Percentiles rank a stretch among this genome's conserved stretches.
Evolutionary conservation across 305 asterid species (phyloP).

Genomic region (Fraxinus paxiana): DNA sequence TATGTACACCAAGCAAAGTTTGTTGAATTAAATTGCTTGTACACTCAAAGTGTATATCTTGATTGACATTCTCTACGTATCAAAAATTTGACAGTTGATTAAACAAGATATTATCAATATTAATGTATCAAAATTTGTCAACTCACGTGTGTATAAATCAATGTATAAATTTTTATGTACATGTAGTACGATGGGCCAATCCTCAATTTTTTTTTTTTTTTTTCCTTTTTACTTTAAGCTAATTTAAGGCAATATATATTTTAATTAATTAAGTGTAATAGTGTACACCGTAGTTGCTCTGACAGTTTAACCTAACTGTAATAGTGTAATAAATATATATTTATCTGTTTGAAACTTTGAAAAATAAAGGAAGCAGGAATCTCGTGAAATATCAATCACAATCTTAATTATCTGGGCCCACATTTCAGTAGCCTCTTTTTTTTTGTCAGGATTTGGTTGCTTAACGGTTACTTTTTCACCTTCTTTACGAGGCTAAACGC

Average conservation of each 20-base stretch:
- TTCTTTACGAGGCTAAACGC: background rate
- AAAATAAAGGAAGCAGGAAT: slow-evolving; percentile 6
- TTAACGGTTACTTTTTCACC: background rate
- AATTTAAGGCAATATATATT: background rate
- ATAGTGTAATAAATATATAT: background rate
- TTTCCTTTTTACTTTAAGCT: background rate
- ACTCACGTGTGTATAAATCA: too few relatives aligned
- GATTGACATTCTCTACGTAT: too few relatives aligned
- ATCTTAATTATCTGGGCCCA: slow-evolving; percentile 26
- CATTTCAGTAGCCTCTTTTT: background rate
- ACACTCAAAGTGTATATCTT: too few relatives aligned
- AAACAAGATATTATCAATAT: too few relatives aligned
- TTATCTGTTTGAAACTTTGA: background rate
- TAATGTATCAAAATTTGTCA: too few relatives aligned
- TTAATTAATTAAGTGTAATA: too few relatives aligned
- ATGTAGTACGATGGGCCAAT: too few relatives aligned
- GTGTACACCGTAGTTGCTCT: background rate
- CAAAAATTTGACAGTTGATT: too few relatives aligned
- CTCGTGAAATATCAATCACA: slow-evolving; percentile 30
- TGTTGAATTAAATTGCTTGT: too few relatives aligned
- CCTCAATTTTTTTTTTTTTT: too few relatives aligned
- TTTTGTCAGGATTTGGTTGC: background rate
- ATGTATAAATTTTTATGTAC: too few relatives aligned
- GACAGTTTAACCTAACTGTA: background rate
- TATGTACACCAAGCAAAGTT: too few relatives aligned